These are phyloP conservation scores for Boletellus dicymbophilus DNA, from an alignment of 1,284 basidiomycete genomes.

Conservation along the genomic window DNA sequence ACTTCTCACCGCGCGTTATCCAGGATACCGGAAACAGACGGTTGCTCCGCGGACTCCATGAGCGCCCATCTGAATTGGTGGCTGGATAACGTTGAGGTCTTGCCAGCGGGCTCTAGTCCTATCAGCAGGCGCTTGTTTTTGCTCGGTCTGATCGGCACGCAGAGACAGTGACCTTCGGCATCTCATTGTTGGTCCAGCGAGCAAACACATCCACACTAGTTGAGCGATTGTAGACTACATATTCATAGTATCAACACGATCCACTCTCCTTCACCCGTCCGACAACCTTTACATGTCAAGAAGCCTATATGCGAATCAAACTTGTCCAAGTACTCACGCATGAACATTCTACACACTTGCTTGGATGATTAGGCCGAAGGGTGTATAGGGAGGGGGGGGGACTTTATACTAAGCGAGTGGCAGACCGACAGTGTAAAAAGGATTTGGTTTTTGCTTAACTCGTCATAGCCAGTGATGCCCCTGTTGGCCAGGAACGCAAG, in stretches of 20 bases:
- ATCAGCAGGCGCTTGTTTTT: slow-evolving; percentile 45
- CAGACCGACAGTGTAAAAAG: no score
- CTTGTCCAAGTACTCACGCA: no score
- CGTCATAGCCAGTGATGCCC: neutral
- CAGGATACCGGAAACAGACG: slow-evolving; percentile 33
- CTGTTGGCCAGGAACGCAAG: neutral
- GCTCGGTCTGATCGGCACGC: slow-evolving; percentile 36
- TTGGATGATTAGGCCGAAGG: no score
- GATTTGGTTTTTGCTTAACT: neutral
- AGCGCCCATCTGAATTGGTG: slow-evolving; percentile 59
- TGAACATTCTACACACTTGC: no score
- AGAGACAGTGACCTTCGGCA: slow-evolving; percentile 13
- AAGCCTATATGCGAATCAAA: no score
- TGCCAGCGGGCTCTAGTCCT: slow-evolving; percentile 37
- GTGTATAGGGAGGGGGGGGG: no score
- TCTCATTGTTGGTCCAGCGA: neutral
- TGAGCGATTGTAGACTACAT: slow-evolving; percentile 13
- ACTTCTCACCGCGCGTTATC: neutral
- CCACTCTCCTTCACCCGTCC: slow-evolving; percentile 1
- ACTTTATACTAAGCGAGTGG: no score
- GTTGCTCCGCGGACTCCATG: slow-evolving; percentile 42
- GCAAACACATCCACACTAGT: slow-evolving; percentile 1
- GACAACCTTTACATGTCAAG: neutral
- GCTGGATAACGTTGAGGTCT: slow-evolving; percentile 42
- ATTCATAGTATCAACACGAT: slow-evolving; percentile 11